Evolutionary conservation across 371 early-diverging fungal species (phyloP), one percentile per base, ranked within the genome.

Genomic region (Mucor lusitanicus): DNA sequence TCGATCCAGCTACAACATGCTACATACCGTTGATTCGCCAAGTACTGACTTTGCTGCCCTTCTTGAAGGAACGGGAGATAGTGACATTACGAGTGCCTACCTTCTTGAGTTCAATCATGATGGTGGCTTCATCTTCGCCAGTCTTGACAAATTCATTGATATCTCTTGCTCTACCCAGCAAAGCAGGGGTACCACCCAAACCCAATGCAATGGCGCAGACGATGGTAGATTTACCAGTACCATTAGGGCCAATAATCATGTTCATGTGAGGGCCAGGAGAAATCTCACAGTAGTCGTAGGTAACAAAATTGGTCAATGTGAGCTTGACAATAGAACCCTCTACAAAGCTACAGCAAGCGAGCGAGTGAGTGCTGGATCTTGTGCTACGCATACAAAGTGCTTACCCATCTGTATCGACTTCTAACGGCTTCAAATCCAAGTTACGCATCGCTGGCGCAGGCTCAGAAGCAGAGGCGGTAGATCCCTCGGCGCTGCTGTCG

Each of bases 161-260:
- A 40, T 96, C 92, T 67, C 92, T 94, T 9, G 94, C 92, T 60
- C 97, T 86, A 13, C 95, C 97, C 19, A 98, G 81, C 2, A 91
- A 71, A 37, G 90, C 85, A 12, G 98, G 91, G 44, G 88, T 82
- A 8, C 98, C 97, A 28, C 96, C 98, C 13, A 99, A 89, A 0
- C 98, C 98, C 33, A 99, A 86, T 4, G 96, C 98, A 37, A 99
- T 92, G 0, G 99, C 99, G 77, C 97, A 97, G 0, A 99, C 99
- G 37, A 99, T 91, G 0, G 97, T 95, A 56, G 95, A 94, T 80
- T 99, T 99, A 59, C 99, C 99, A 0, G 99, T 97, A 21, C 99
- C 99, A 73, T 97, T 98, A 3, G 97, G 97, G 4, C 96, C 98
- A 48, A 97, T 93, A 44, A 99, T 94, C 97, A 99, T 97, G 78